phyloP scores from a whole-genome alignment of 441 rosid species.

The Breynia disticha region DNA sequence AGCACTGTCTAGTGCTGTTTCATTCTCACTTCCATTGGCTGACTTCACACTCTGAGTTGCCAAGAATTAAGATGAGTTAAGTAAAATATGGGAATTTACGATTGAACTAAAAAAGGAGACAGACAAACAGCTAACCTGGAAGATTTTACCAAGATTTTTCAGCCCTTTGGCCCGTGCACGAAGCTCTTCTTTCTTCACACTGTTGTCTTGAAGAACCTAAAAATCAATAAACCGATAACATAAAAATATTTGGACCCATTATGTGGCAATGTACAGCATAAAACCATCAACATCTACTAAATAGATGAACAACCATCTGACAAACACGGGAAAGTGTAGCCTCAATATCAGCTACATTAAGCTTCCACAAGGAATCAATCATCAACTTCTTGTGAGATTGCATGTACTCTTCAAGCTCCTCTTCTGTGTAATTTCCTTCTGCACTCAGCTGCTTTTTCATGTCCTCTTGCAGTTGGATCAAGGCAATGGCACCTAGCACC shows the following conservation, averaged over 20 bases:
- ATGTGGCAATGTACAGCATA: conserved; percentile 9
- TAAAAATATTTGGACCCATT: conserved; percentile 5
- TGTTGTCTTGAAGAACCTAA: conserved; percentile 93
- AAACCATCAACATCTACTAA: conserved; percentile 19
- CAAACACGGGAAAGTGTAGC: conserved; percentile 89
- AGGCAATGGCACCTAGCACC: conserved; percentile 78
- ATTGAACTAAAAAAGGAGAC: too few species aligned
- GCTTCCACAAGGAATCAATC: conserved; percentile 97
- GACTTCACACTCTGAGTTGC: conserved; percentile 24
- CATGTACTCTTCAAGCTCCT: conserved; percentile 83
- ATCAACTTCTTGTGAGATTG: conserved; percentile 81
- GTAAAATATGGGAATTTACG: not conserved
- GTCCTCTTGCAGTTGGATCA: conserved; percentile 95
- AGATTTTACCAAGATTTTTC: conserved; percentile 85
- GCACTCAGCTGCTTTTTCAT: conserved; percentile 83
- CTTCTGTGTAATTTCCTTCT: conserved; percentile 75
- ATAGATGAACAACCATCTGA: conserved; percentile 65
- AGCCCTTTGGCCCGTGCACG: conserved; percentile 86
- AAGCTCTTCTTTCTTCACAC: conserved; percentile 75
- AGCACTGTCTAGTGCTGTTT: conserved; percentile 25
- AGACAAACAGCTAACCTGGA: conserved; percentile 47
- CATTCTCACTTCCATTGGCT: conserved; percentile 51
- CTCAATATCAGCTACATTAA: conserved; percentile 96
- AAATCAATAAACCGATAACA: conserved; percentile 21
- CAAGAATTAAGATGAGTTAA: not conserved